Conservation (phyloP, 331 rosid genomes). For the Rosa hybrid region DNA sequence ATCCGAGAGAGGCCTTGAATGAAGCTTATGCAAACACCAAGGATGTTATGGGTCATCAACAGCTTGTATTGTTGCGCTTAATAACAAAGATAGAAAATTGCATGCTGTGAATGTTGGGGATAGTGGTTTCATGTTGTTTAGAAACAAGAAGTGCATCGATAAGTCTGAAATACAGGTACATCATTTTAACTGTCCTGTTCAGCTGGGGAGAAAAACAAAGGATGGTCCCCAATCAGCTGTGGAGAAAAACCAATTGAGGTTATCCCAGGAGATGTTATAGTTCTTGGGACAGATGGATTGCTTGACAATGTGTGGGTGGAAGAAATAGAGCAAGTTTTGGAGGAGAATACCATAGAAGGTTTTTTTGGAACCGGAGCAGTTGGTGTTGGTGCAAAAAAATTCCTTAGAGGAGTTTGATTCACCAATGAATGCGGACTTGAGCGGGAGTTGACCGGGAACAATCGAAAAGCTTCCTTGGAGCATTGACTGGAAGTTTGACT, state of each 20-base stretch:
- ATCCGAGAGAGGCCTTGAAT: not conserved
- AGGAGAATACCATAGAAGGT: not conserved
- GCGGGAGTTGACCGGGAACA: no score
- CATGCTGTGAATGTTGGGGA: slow-evolving; percentile 26
- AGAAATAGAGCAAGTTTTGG: slow-evolving; percentile 24
- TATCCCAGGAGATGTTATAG: slow-evolving; percentile 18
- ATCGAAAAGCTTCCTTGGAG: no score
- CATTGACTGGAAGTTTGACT: no score
- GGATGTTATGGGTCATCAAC: slow-evolving; percentile 23
- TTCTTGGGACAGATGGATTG: slow-evolving; percentile 31
- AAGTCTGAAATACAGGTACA: slow-evolving; percentile 16
- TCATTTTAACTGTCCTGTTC: slow-evolving; percentile 16
- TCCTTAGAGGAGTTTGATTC: no score
- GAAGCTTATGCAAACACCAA: slow-evolving; percentile 7
- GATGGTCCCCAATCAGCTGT: not conserved
- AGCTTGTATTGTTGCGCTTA: slow-evolving; percentile 24
- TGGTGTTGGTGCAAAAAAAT: not conserved
- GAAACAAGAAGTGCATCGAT: not conserved
- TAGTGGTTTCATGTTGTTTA: slow-evolving; percentile 33
- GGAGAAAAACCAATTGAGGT: not conserved
- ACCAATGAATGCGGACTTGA: no score
- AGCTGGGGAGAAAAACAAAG: slow-evolving; percentile 1
- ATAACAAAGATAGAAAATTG: not conserved
- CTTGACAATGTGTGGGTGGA: slow-evolving; percentile 20
- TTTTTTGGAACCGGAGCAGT: not conserved